These are phyloP conservation scores for Cenchrus purpureus DNA, from an alignment of 176 grass and related monocot species.

Conservation along the genomic window DNA sequence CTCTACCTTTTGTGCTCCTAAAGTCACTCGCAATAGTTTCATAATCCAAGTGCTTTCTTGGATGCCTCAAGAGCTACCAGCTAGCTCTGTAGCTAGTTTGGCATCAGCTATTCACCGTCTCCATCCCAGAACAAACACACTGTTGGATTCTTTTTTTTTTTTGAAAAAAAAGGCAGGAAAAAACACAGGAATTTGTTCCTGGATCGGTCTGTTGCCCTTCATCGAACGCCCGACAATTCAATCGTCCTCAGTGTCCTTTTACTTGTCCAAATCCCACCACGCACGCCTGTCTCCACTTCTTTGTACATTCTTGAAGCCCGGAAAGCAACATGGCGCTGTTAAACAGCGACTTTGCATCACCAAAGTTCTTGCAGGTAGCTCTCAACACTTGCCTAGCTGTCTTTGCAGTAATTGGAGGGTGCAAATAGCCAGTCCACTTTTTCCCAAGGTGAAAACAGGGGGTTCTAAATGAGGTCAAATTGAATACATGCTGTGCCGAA, in stretches of 20 bases:
- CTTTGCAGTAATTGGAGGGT: constrained; percentile 19
- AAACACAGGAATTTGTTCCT: background rate
- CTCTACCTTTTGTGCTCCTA: constrained; percentile 35
- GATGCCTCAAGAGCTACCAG: constrained; percentile 25
- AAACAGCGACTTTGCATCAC: constrained; percentile 36
- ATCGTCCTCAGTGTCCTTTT: constrained; percentile 40
- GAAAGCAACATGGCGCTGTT: constrained; percentile 35
- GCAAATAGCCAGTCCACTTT: background rate
- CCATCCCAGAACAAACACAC: constrained; percentile 2
- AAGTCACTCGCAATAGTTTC: constrained; percentile 30
- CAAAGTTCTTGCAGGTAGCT: constrained; percentile 26
- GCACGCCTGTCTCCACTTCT: constrained; percentile 39
- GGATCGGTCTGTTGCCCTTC: constrained; percentile 1
- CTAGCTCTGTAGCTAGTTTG: constrained; percentile 18
- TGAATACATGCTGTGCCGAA: background rate
- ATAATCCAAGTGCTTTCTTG: constrained; percentile 26
- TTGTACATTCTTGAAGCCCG: constrained; percentile 37
- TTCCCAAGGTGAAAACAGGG: background rate
- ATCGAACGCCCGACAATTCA: constrained; percentile 28
- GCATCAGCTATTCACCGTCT: background rate
- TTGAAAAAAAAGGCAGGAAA: background rate
- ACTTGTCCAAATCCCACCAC: constrained; percentile 49
- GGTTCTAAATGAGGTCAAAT: background rate
- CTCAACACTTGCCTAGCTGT: constrained; percentile 26
- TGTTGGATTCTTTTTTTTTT: background rate